These are phyloP conservation scores for Puccinia horiana DNA, from an alignment of 1,284 basidiomycete species.

Conservation along the genomic window DNA sequence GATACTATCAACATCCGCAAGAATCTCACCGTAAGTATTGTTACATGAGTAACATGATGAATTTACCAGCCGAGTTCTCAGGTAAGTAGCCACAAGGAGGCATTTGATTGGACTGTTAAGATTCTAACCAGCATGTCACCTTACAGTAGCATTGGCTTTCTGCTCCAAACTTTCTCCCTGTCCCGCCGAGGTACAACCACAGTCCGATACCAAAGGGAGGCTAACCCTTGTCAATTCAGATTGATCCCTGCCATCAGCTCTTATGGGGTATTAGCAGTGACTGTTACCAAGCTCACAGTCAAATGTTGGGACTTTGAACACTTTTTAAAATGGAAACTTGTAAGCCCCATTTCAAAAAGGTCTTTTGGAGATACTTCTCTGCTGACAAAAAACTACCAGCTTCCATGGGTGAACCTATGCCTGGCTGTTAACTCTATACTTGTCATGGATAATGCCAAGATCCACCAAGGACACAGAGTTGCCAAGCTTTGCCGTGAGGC, in stretches of 20 bases:
- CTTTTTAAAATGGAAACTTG: no score
- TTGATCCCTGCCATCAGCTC: background rate
- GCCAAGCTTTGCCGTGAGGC: background rate
- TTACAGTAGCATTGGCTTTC: background rate
- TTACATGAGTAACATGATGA: background rate
- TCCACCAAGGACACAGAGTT: background rate
- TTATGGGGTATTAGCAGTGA: background rate
- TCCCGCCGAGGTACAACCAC: background rate
- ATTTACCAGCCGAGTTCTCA: background rate
- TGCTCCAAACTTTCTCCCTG: background rate
- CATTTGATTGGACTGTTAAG: no score
- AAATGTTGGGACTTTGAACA: background rate
- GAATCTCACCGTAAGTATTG: background rate
- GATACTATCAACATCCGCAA: background rate
- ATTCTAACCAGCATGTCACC: no score
- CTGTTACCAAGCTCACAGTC: background rate
- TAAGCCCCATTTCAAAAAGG: no score
- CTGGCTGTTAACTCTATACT: background rate
- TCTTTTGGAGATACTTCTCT: background rate
- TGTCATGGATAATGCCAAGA: no score
- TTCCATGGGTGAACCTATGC: background rate
- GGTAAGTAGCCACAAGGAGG: background rate
- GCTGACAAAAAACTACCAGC: background rate
- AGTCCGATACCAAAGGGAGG: background rate
- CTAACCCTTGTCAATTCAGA: background rate